A percentile compares a stretch with the other conserved stretches of the same genome.
phyloP scores from a whole-genome alignment of 108 stramenopile genomes.

The Stephanodiscus minutulus region DNA sequence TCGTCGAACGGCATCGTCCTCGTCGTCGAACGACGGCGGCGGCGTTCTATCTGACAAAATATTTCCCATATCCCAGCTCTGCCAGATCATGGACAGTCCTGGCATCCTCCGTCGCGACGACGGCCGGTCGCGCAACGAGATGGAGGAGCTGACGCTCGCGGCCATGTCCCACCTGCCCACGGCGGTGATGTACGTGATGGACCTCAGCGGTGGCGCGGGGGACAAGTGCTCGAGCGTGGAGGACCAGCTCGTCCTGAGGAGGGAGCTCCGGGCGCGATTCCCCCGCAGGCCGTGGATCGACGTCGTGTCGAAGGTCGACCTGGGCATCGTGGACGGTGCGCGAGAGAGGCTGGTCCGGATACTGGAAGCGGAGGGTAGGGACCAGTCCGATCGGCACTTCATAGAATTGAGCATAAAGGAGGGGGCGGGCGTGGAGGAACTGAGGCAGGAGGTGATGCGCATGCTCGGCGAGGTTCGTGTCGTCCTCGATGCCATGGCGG shows the following conservation, averaged over 20 bases:
- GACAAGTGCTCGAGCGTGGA: constrained; percentile 84
- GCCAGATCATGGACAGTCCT: constrained; percentile 94
- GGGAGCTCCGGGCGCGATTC: constrained; percentile 78
- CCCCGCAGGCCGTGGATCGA: constrained; percentile 95
- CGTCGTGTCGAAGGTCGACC: constrained; percentile 92
- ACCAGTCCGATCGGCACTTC: constrained; percentile 54
- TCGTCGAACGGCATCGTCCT: background rate
- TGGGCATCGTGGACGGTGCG: constrained; percentile 75
- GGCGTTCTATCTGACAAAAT: too few species aligned
- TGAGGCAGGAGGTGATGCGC: constrained; percentile 73
- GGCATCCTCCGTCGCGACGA: constrained; percentile 83
- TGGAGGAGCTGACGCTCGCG: constrained; percentile 95
- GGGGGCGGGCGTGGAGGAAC: constrained; percentile 73
- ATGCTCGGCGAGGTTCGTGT: constrained; percentile 89
- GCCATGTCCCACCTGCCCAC: constrained; percentile 96
- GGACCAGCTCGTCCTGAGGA: constrained; percentile 87
- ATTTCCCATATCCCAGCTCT: constrained; percentile 56
- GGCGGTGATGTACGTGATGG: constrained; percentile 97
- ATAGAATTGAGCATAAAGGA: constrained; percentile 79
- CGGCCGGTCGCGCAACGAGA: constrained; percentile 88
- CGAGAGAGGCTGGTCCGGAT: constrained; percentile 71
- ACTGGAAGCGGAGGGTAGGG: constrained; percentile 41
- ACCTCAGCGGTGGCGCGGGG: constrained; percentile 89
- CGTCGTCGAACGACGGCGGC: too few species aligned
- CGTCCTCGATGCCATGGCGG: constrained; percentile 87